Conservation (phyloP, 2,329 filamentous ascomycete genomes). For the Fusarium sp. region DNA sequence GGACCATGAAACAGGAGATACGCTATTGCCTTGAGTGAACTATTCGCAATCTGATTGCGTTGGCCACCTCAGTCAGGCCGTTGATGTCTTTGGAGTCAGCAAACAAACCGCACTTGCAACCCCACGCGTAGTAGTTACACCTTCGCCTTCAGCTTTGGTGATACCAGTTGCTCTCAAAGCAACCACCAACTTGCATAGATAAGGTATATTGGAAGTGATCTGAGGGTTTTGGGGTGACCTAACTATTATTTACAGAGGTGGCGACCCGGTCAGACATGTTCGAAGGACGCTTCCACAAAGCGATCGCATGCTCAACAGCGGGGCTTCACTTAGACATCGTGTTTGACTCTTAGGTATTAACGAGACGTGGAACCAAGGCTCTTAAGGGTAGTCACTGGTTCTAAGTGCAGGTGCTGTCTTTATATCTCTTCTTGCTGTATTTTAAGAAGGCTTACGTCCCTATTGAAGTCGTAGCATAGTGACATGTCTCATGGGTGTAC, state of each 20-base stretch:
- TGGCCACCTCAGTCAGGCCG: not conserved
- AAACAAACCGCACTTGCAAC: not conserved
- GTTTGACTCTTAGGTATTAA: not conserved
- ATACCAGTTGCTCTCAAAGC: not conserved
- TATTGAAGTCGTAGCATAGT: not conserved
- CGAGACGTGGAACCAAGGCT: not conserved
- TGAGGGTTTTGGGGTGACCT: not conserved
- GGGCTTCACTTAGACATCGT: not conserved
- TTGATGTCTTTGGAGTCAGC: not conserved
- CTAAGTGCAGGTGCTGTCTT: rapidly evolving
- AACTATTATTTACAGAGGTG: not conserved
- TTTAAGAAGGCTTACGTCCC: not conserved
- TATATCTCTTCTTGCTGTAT: not conserved
- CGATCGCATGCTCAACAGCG: not conserved
- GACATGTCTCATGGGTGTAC: not conserved
- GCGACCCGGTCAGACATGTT: no score
- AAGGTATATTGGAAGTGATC: not conserved
- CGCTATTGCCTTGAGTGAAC: not conserved
- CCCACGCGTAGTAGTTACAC: not conserved
- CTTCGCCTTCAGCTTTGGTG: not conserved
- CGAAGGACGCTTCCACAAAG: not conserved
- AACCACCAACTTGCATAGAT: not conserved
- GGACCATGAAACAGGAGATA: not conserved
- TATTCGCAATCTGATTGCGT: not conserved
- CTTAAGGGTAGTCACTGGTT: rapidly evolving